Evolutionary conservation across 2,329 filamentous ascomycete genomes (phyloP).

Genomic region (Fusarium sp.): DNA sequence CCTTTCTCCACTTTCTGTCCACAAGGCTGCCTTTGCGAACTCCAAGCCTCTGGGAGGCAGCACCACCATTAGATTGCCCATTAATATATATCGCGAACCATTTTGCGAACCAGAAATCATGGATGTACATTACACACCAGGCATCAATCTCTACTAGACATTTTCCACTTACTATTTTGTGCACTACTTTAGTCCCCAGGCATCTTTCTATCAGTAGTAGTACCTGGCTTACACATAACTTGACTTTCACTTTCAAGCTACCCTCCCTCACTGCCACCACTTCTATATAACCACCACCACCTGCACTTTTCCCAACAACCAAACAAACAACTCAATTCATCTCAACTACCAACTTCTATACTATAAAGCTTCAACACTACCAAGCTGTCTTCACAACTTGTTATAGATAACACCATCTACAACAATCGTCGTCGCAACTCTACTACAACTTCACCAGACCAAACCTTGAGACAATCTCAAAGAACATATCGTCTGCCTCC

Average conservation of each 20-base stretch:
- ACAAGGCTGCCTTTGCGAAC: slow-evolving; percentile 30
- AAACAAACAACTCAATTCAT: slow-evolving; percentile 39
- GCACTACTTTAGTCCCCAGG: slow-evolving; percentile 31
- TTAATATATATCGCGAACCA: slow-evolving; percentile 43
- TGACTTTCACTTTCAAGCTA: slow-evolving; percentile 21
- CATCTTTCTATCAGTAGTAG: slow-evolving; percentile 15
- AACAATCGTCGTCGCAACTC: slow-evolving; percentile 30
- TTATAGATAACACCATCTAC: slow-evolving; percentile 41
- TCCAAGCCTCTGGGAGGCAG: slow-evolving; percentile 41
- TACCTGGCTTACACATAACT: slow-evolving; percentile 26
- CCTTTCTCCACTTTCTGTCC: slow-evolving; percentile 21
- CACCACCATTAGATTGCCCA: no score
- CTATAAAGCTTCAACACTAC: slow-evolving; percentile 13
- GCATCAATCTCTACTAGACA: slow-evolving; percentile 33
- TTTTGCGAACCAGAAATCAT: slow-evolving; percentile 17
- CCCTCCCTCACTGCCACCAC: slow-evolving; percentile 11
- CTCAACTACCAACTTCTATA: slow-evolving; percentile 3
- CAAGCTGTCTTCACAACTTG: slow-evolving; percentile 39
- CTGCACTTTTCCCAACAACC: slow-evolving; percentile 22
- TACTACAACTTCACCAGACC: slow-evolving; percentile 25
- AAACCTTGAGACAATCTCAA: slow-evolving; percentile 12
- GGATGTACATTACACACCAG: slow-evolving; percentile 27
- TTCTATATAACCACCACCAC: slow-evolving; percentile 42
- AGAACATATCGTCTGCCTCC: slow-evolving; percentile 32
- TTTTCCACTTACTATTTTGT: slow-evolving; percentile 30